These are phyloP conservation scores for Leptographium galeiforme DNA, from an alignment of 2,329 filamentous ascomycete genomes.

Conservation along the genomic window DNA sequence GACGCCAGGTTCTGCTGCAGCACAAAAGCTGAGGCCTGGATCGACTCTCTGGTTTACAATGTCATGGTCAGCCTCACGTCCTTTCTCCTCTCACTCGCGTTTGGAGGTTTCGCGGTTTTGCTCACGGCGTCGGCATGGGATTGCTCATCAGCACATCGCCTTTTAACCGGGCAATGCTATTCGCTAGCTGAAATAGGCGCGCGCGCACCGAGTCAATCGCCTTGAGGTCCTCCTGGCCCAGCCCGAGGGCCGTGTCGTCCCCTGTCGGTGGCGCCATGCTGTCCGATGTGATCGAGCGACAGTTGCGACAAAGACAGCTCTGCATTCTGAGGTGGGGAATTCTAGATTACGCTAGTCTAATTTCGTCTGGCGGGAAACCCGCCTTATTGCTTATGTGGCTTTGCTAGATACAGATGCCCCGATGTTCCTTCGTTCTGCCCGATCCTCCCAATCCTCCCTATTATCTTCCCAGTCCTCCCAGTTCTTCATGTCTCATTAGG, in stretches of 20 bases:
- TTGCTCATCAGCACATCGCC: conserved; percentile 46
- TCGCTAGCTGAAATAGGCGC: conserved; percentile 54
- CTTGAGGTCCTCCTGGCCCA: conserved; percentile 48
- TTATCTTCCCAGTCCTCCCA: too few species aligned
- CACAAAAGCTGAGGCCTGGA: conserved; percentile 60
- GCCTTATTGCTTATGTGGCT: too few species aligned
- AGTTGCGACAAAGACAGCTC: too few species aligned
- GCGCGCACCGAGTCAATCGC: conserved; percentile 58
- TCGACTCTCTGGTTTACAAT: conserved; percentile 41
- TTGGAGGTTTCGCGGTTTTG: neutral
- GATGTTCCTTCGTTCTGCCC: neutral
- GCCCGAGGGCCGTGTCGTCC: conserved; percentile 26
- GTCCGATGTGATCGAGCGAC: neutral
- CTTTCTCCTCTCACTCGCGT: neutral
- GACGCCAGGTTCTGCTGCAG: conserved; percentile 57
- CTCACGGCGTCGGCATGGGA: conserved; percentile 54
- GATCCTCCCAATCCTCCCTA: too few species aligned
- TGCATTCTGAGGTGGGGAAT: too few species aligned
- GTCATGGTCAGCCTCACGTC: neutral
- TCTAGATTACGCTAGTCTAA: too few species aligned
- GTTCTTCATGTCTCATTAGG: neutral
- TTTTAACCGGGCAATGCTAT: conserved; percentile 52
- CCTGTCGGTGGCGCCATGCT: conserved; percentile 15
- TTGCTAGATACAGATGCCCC: too few species aligned
- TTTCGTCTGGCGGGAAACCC: too few species aligned